Base-by-base conservation (phyloP, 495 filamentous ascomycete genomes). In the Aspergillus indologenus region DNA sequence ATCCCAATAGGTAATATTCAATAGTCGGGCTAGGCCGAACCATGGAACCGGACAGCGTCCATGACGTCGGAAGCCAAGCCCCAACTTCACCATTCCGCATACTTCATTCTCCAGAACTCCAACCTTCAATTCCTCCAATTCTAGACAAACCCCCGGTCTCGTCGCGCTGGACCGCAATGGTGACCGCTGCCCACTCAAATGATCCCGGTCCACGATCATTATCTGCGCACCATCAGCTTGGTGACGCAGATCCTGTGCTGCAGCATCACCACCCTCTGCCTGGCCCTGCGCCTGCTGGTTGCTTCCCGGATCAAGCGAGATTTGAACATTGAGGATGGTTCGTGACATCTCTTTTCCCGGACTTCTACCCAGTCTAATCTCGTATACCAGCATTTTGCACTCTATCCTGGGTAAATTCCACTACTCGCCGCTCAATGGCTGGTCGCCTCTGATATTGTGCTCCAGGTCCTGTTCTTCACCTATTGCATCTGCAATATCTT, bases 171-270 rank as follows among this genome's bases (percentile, higher is more conserved):
- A 15, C 12, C 12, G 34, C 34, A 15, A 40, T 40, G 34, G 34
- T 40, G 34, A 14, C 12, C 12, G 2, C 34, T 40, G 34, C 12
- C 34, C 2, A 7, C 34, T 7, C 34, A 40, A 40, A 40, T 40
- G 34, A 40, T 2, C 34, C 34, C 12, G 34, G 34, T 11, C 5
- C 34, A 47, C 18, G 19, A 47, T 47, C 19, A 17, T 17, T 47
- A 47, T 44, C 26, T 54, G n/a, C 60, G 48, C 34, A 58, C 60
- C 15, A 23, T 61, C 43, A 61, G 52, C 31, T 42, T 57, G 19
- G 48, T 44, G 18, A 61, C 52, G 18, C 56, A 59, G 20, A 45
- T 17, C 17, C 11, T 57, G 19, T 61, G 60, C 43, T 15, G 53
- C 23, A 22, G 47, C 4, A 40, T 61, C 24, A 43, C 54, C 20